Evolutionary conservation across 2,329 filamentous ascomycete genomes (phyloP), one percentile per base, ranked within the genome.

Genomic region (Blastomyces percursus): DNA sequence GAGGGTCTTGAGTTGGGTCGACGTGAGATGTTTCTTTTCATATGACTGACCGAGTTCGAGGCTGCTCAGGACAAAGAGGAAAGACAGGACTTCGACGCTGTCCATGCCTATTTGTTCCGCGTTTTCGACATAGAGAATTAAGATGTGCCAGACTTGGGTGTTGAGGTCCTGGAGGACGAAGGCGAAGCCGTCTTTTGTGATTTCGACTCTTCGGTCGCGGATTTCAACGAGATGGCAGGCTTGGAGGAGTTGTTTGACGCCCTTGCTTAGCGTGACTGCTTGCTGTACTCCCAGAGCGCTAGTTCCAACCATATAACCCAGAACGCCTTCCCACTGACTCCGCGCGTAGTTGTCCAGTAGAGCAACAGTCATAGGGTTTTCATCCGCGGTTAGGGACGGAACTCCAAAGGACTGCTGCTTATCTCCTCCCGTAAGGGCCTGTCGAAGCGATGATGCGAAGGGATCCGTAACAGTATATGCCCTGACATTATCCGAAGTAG

Each of bases 121-220:
- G 65, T 91, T 89, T 68, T 95, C 90, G 59, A 99, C 86, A 81
- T 96, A 99, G 40, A 96, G 86, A 38, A 99, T 87, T 44, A 99
- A 81, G 56, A 99, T 80, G 32, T 91, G 94, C 94, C 94, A 99
- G 44, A 99, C 91, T 75, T 99, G 94, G 0, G 93, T 91, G 73
- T 96, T 97, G 64, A 93, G 88, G 71, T 96, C 93, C 71, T 97
- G 93, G 9, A 99, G 81, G 62, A 99, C 80, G 71, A 99, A 99
- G 0, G 90, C 92, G 73, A 99, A 99, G 8, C 94, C 94, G 2
- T 90, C 86, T 72, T 96, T 87, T 0, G 94, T 99, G 69, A 99
- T 99, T 61, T 84, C 85, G 11, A 91, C 81, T 61, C 76, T 74
- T 30, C 77, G 76, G 54, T 79, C 77, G 44, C 76, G 75, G 8